Conservation (phyloP, 306 rosid species). For the cucumber (Cucumis sativus) region Cucumber_9930_V3 NC_026657.2:23668001-23668500, state of each 20-base stretch:
- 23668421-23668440: slow-evolving; percentile 49
- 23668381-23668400: slow-evolving; percentile 57
- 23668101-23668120: neutral
- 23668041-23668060: slow-evolving; percentile 15
- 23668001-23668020: neutral
- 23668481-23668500: slow-evolving; percentile 67
- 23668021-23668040: slow-evolving; percentile 15
- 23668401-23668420: slow-evolving; percentile 77
- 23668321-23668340: slow-evolving; percentile 97
- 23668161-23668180: neutral
- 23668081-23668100: slow-evolving; percentile 10
- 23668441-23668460: slow-evolving; percentile 78
- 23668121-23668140: neutral
- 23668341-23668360: slow-evolving; percentile 85
- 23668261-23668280: neutral
- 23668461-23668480: slow-evolving; percentile 90
- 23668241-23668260: slow-evolving; percentile 1
- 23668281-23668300: slow-evolving; percentile 50
- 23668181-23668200: neutral
- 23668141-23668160: slow-evolving; percentile 10
- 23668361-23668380: slow-evolving; percentile 51
- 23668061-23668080: slow-evolving; percentile 8
- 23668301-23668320: slow-evolving; percentile 84
- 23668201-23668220: neutral
- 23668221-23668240: neutral